Conservation (phyloP, 2,329 filamentous ascomycete genomes). For the Cytospora piceicola region DNA sequence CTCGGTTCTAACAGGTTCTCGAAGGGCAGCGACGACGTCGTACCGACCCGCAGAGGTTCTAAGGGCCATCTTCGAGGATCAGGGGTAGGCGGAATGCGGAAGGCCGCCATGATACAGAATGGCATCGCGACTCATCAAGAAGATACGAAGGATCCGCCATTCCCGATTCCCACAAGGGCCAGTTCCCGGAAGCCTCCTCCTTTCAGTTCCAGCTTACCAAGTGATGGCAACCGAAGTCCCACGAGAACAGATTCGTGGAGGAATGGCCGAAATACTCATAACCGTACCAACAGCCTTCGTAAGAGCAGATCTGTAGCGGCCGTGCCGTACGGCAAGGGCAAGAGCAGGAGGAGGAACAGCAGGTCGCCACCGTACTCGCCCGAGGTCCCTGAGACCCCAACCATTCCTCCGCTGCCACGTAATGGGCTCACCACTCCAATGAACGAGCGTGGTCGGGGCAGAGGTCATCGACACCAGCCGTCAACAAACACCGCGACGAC, state of each 20-base stretch:
- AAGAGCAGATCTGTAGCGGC: constrained; percentile 85
- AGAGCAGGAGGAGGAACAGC: constrained; percentile 55
- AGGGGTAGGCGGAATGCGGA: constrained; percentile 65
- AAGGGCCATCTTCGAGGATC: constrained; percentile 37
- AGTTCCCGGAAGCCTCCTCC: constrained; percentile 79
- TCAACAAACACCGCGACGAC: constrained; percentile 63
- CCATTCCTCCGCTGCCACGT: constrained; percentile 70
- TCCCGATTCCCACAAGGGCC: constrained; percentile 86
- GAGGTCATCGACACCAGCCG: constrained; percentile 56
- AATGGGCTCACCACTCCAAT: constrained; percentile 71
- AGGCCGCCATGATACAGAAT: constrained; percentile 78
- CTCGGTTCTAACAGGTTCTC: constrained; percentile 50
- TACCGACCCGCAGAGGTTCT: constrained; percentile 28
- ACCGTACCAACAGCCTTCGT: constrained; percentile 67
- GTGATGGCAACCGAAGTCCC: constrained; percentile 78
- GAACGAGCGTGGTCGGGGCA: constrained; percentile 39
- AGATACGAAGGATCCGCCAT: constrained; percentile 72
- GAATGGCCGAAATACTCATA: constrained; percentile 51
- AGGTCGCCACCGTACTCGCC: constrained; percentile 69
- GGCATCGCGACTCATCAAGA: constrained; percentile 71
- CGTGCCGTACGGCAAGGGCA: constrained; percentile 60
- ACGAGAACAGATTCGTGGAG: constrained; percentile 65
- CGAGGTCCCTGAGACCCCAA: constrained; percentile 69
- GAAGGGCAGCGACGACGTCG: constrained; percentile 37
- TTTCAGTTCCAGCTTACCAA: constrained; percentile 64